Evolutionary conservation across 345 rosid species (phyloP).

Genomic region (Carallia brachiata): DNA sequence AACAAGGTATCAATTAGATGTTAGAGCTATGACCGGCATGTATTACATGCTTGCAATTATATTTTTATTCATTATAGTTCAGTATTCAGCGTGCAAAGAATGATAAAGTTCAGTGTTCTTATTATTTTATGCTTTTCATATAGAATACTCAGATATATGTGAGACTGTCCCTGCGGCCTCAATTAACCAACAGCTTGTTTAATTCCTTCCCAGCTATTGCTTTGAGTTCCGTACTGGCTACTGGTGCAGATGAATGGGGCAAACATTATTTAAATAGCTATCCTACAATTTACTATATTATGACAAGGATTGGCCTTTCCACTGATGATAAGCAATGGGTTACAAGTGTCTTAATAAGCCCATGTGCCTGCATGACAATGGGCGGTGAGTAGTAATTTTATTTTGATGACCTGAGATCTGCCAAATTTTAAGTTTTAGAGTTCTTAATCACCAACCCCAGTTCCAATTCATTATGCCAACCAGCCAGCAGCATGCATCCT

Average conservation of each 20-base stretch:
- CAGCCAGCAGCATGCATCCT: conserved; percentile 1
- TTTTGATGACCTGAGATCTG: conserved; percentile 16
- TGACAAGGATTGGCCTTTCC: not conserved
- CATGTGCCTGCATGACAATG: conserved; percentile 19
- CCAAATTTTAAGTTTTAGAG: conserved; percentile 4
- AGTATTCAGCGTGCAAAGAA: too few relatives aligned
- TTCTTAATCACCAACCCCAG: not conserved
- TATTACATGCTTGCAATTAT: not conserved
- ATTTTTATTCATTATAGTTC: not conserved
- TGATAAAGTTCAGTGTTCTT: too few relatives aligned
- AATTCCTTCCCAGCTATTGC: not conserved
- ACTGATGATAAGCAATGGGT: conserved; percentile 27
- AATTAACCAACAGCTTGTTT: not conserved
- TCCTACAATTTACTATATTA: not conserved
- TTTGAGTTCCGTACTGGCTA: conserved; percentile 2
- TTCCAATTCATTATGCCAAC: not conserved
- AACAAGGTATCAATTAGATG: too few relatives aligned
- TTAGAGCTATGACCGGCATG: too few relatives aligned
- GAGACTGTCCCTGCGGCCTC: conserved; percentile 5
- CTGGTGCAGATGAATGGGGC: conserved; percentile 11
- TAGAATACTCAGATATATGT: not conserved
- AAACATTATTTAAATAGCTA: conserved; percentile 13
- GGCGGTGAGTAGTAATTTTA: not conserved
- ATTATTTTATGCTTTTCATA: not conserved
- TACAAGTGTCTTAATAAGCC: conserved; percentile 18